Evolutionary conservation across 768 basidiomycete genomes (phyloP).

Genomic region (Sutorius australiensis): DNA sequence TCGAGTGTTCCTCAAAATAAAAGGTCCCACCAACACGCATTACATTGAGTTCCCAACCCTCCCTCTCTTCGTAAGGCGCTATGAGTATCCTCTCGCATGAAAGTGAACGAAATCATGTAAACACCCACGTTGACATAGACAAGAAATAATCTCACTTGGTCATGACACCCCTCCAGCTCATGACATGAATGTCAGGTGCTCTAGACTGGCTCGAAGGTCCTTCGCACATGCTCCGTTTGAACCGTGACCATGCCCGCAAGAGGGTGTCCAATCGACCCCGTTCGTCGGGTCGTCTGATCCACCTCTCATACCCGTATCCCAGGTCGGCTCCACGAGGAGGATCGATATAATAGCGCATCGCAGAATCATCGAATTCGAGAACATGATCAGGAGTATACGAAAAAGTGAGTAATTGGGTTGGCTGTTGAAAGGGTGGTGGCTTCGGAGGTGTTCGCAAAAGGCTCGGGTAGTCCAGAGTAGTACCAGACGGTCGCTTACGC

Average conservation of each 20-base stretch:
- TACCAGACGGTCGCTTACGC: background rate
- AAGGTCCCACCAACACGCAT: conserved; percentile 70
- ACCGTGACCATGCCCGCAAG: conserved; percentile 52
- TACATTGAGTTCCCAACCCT: conserved; percentile 78
- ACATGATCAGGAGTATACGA: conserved; percentile 58
- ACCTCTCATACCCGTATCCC: conserved; percentile 66
- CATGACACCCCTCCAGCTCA: conserved; percentile 80
- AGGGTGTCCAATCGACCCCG: conserved; percentile 66
- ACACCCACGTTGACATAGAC: background rate
- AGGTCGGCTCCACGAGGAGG: conserved; percentile 68
- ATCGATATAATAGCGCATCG: conserved; percentile 65
- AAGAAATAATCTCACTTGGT: conserved; percentile 57
- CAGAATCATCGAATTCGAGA: conserved; percentile 64
- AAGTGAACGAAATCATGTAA: conserved; percentile 18
- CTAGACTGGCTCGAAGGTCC: conserved; percentile 25
- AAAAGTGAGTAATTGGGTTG: conserved; percentile 64
- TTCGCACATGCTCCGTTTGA: conserved; percentile 34
- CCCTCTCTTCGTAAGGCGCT: conserved; percentile 78
- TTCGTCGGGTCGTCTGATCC: conserved; percentile 64
- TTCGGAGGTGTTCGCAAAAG: conserved; percentile 20
- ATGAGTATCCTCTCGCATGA: conserved; percentile 66
- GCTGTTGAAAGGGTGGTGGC: conserved; percentile 60
- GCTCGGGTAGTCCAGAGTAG: conserved; percentile 21
- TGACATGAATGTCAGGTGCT: conserved; percentile 47
- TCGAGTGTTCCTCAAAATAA: conserved; percentile 71